A percentile compares a stretch with the other conserved stretches of the same genome.
Evolutionary conservation across 2,329 filamentous ascomycete species (phyloP).

Genomic region (Aspergillus fijiensis): DNA sequence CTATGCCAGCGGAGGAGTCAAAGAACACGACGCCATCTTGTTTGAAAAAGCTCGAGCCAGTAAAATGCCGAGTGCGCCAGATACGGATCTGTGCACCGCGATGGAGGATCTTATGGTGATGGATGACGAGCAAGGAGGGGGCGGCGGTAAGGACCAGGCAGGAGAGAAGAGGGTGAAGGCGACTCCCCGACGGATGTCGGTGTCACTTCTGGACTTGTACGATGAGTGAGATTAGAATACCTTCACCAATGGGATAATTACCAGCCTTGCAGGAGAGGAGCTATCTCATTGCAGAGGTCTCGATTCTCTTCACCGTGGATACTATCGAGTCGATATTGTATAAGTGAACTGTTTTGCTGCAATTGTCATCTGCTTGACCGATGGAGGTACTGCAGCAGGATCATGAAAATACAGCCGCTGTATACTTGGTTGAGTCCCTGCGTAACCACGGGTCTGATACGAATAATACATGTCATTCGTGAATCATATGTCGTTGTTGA

Average conservation of each 20-base stretch:
- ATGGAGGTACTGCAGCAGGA: too few species aligned
- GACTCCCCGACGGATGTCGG: neutral
- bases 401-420: too few species aligned
- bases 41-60: slow-evolving; percentile 11
- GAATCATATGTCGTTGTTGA: too few species aligned
- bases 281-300: neutral
- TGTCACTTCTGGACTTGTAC: neutral
- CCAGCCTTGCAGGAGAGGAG: neutral
- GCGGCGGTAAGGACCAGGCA: neutral
- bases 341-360: too few species aligned
- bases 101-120: neutral
- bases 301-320: neutral
- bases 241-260: too few species aligned
- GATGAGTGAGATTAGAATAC: neutral
- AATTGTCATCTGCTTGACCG: too few species aligned
- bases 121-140: neutral
- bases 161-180: neutral
- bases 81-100: neutral
- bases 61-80: neutral
- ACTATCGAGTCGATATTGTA: neutral
- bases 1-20: slow-evolving; percentile 33
- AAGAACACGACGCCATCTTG: slow-evolving; percentile 28
- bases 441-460: too few species aligned
- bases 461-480: too few species aligned
- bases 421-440: too few species aligned